A percentile compares a stretch with the other conserved stretches of the same genome.
Conservation (phyloP, 495 filamentous ascomycete genomes). For the Choiromyces venosus region DNA sequence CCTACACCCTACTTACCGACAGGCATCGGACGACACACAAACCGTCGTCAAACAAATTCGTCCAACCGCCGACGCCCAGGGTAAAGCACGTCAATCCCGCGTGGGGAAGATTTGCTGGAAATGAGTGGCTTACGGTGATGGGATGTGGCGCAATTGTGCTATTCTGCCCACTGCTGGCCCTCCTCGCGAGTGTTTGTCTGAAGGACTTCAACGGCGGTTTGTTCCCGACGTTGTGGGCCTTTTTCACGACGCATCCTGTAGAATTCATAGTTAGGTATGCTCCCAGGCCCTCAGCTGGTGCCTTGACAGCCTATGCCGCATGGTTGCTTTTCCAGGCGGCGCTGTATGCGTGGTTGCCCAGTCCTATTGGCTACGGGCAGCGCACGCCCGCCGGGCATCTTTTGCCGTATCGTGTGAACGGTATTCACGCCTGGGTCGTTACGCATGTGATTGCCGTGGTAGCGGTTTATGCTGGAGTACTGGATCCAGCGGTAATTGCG, state of each 20-base stretch:
- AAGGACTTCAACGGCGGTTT: conserved; percentile 31
- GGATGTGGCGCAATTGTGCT: conserved; percentile 36
- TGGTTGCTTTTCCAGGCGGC: conserved; percentile 43
- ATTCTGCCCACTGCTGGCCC: conserved; percentile 34
- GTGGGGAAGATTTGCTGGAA: conserved; percentile 37
- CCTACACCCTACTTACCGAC: background rate
- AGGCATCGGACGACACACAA: conserved; percentile 27
- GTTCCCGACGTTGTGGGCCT: conserved; percentile 22
- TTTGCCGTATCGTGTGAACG: conserved; percentile 45
- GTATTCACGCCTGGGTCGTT: conserved; percentile 46
- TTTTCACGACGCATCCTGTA: conserved; percentile 31
- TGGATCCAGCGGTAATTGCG: conserved; percentile 47
- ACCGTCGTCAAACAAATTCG: background rate
- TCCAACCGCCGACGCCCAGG: background rate
- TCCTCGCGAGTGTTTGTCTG: conserved; percentile 32
- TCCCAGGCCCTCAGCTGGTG: conserved; percentile 24
- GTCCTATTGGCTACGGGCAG: conserved; percentile 39
- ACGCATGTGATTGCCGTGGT: conserved; percentile 43
- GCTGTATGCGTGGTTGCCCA: conserved; percentile 44
- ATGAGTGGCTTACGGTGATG: conserved; percentile 34
- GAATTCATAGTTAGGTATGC: conserved; percentile 24
- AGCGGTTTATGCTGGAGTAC: conserved; percentile 31
- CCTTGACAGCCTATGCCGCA: conserved; percentile 39
- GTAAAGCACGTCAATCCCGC: conserved; percentile 33
- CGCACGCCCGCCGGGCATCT: conserved; percentile 45